phyloP scores from a whole-genome alignment of 495 filamentous ascomycete genomes.

The Aspergillus kassunensis region DNA sequence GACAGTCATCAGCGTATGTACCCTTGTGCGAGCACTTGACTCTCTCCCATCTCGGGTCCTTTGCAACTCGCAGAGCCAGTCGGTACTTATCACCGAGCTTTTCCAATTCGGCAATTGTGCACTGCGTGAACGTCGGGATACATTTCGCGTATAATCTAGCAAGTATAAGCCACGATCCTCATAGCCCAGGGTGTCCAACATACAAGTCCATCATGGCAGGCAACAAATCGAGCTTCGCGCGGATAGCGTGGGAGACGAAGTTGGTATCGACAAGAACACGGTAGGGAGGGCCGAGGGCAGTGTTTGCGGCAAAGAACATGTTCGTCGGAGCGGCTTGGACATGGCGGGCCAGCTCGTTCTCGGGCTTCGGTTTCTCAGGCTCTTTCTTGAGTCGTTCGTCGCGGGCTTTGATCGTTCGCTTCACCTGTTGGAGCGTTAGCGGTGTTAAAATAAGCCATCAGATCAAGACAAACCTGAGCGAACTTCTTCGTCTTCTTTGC shows the following conservation, averaged over 20 bases:
- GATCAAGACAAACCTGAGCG: conserved; percentile 36
- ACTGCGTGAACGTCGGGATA: conserved; percentile 49
- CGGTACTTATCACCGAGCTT: conserved; percentile 88
- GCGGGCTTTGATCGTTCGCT: conserved; percentile 57
- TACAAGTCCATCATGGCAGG: conserved; percentile 79
- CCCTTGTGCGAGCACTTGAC: conserved; percentile 85
- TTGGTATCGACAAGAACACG: conserved; percentile 81
- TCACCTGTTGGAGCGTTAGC: conserved; percentile 42
- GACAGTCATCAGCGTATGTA: conserved; percentile 91
- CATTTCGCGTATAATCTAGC: conserved; percentile 51
- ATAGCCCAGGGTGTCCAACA: conserved; percentile 47
- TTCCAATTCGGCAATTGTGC: conserved; percentile 71
- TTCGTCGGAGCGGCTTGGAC: conserved; percentile 73
- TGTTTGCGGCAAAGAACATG: conserved; percentile 95
- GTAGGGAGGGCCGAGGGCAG: conserved; percentile 86
- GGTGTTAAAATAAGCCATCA: conserved; percentile 15
- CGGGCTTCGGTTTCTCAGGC: conserved; percentile 47
- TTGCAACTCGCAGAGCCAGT: conserved; percentile 83
- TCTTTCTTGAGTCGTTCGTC: conserved; percentile 57
- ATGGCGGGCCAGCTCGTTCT: conserved; percentile 29
- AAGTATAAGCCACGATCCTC: conserved; percentile 50
- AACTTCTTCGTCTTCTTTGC: conserved; percentile 65
- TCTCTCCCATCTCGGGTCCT: conserved; percentile 84
- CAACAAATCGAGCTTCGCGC: conserved; percentile 82
- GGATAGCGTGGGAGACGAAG: conserved; percentile 87